Percentiles rank a stretch among this genome's conserved stretches.
phyloP scores from a whole-genome alignment of 2,329 filamentous ascomycete genomes.

The Cytospora chrysosperma region DNA sequence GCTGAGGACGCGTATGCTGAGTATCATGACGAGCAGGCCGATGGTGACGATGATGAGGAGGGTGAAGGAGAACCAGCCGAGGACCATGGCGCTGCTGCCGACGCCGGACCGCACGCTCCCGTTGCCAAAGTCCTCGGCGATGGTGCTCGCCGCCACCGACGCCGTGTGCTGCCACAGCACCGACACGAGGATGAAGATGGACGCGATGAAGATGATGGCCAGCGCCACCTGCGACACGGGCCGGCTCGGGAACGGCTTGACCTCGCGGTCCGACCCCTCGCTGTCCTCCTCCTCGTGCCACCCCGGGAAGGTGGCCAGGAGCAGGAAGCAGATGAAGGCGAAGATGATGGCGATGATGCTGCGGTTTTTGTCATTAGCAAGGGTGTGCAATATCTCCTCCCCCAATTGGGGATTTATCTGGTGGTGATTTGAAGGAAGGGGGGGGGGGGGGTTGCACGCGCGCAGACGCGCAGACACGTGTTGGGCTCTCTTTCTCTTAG shows the following conservation, averaged over 20 bases:
- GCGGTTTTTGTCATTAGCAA: too few species aligned
- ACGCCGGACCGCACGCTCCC: slow-evolving; percentile 84
- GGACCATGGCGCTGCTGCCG: slow-evolving; percentile 91
- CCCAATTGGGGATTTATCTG: too few species aligned
- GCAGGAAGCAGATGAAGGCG: slow-evolving; percentile 90
- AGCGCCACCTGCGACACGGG: slow-evolving; percentile 91
- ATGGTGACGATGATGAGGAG: slow-evolving; percentile 94
- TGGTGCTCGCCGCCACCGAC: slow-evolving; percentile 89
- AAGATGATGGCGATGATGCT: slow-evolving; percentile 98
- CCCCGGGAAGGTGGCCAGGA: slow-evolving; percentile 93
- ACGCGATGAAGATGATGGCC: slow-evolving; percentile 82
- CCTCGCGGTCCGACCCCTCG: slow-evolving; percentile 79
- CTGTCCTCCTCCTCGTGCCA: slow-evolving; percentile 92
- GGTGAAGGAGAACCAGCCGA: slow-evolving; percentile 97
- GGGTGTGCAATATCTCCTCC: too few species aligned
- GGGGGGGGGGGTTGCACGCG: too few species aligned
- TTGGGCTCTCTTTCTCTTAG: too few species aligned
- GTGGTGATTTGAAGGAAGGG: too few species aligned
- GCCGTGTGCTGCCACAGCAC: slow-evolving; percentile 92
- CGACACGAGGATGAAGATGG: slow-evolving; percentile 71
- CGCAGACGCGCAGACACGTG: too few species aligned
- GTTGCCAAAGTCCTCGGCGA: slow-evolving; percentile 90
- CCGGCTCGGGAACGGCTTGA: slow-evolving; percentile 90
- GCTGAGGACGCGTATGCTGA: slow-evolving; percentile 81
- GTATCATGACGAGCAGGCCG: slow-evolving; percentile 90